A percentile compares a stretch with the other conserved stretches of the same genome.
phyloP scores from a whole-genome alignment of 768 basidiomycete species.

The Auricularia sp. region DNA sequence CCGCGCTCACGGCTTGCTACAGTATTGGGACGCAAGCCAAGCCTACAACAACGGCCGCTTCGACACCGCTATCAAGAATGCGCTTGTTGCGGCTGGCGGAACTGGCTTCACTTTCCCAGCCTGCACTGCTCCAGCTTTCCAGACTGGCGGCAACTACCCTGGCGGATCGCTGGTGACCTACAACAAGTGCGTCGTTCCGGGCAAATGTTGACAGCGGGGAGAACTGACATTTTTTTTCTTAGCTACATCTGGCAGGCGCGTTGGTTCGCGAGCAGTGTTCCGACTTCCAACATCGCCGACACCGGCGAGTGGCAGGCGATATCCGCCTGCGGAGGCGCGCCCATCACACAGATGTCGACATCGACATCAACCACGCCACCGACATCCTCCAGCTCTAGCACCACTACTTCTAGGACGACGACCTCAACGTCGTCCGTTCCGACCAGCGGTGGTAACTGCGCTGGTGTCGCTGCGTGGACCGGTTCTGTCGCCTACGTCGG shows the following conservation, averaged over 20 bases:
- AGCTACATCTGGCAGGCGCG: conserved; percentile 8
- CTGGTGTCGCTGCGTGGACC: conserved; percentile 43
- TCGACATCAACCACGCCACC: conserved; percentile 13
- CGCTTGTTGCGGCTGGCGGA: conserved; percentile 50
- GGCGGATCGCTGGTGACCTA: conserved; percentile 45
- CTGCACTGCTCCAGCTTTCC: conserved; percentile 43
- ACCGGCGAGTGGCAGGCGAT: conserved; percentile 9
- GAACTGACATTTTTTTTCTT: not conserved
- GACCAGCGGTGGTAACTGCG: conserved; percentile 28
- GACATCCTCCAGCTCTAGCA: conserved; percentile 9
- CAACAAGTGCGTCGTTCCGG: conserved; percentile 22
- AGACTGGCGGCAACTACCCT: conserved; percentile 38
- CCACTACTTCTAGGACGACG: conserved; percentile 9
- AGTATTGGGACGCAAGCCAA: conserved; percentile 11
- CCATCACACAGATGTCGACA: conserved; percentile 9
- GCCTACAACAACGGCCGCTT: conserved; percentile 8
- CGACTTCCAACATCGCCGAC: conserved; percentile 2
- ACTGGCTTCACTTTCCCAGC: conserved; percentile 56
- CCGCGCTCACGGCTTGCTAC: not conserved
- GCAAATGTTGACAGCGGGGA: not conserved
- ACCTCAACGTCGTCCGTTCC: conserved; percentile 7
- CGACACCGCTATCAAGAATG: conserved; percentile 38
- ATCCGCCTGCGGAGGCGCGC: conserved; percentile 2
- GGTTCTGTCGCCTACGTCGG: conserved; percentile 37
- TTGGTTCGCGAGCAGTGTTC: conserved; percentile 5